These are phyloP conservation scores for Teratosphaeriaceae sp. DNA, from an alignment of 2,329 filamentous ascomycete species.

Conservation along the genomic window DNA sequence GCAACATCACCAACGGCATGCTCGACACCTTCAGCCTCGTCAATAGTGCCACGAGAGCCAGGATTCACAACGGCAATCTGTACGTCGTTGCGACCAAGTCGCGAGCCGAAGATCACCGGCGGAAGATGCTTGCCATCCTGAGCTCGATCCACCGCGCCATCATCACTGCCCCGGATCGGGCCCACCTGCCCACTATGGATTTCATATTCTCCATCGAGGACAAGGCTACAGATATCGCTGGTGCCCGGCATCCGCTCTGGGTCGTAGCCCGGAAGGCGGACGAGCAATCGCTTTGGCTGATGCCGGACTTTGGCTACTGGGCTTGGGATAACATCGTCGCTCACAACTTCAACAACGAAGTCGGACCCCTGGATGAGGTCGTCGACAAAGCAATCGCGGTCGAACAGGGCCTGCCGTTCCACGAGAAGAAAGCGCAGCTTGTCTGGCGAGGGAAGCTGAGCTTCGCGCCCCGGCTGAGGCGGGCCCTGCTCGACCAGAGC, in stretches of 20 bases:
- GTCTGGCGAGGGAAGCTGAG: constrained; percentile 40
- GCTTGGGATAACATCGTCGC: constrained; percentile 34
- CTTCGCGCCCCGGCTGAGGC: constrained; percentile 15
- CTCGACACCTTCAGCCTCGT: constrained; percentile 25
- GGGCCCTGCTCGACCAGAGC: constrained; percentile 27
- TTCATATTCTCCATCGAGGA: constrained; percentile 34
- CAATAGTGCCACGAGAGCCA: constrained; percentile 28
- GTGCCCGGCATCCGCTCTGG: constrained; percentile 35
- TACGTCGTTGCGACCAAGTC: constrained; percentile 29
- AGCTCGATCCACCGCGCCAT: constrained; percentile 44
- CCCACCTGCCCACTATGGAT: constrained; percentile 40
- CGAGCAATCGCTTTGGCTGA: constrained; percentile 39
- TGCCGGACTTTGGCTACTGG: constrained; percentile 51
- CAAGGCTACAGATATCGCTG: constrained; percentile 17
- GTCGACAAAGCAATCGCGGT: constrained; percentile 6
- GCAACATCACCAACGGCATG: constrained; percentile 20
- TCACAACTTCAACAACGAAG: constrained; percentile 11
- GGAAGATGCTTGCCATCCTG: constrained; percentile 35
- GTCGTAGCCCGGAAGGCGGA: constrained; percentile 27
- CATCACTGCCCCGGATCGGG: constrained; percentile 29
- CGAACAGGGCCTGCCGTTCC: constrained; percentile 12
- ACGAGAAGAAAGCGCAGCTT: constrained; percentile 39
- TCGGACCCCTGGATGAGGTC: constrained; percentile 9
- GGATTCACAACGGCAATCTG: constrained; percentile 33
- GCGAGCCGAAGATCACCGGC: constrained; percentile 16